These are phyloP conservation scores for Boeremia lycopersici DNA, from an alignment of 2,329 filamentous ascomycete species.

Conservation along the genomic window DNA sequence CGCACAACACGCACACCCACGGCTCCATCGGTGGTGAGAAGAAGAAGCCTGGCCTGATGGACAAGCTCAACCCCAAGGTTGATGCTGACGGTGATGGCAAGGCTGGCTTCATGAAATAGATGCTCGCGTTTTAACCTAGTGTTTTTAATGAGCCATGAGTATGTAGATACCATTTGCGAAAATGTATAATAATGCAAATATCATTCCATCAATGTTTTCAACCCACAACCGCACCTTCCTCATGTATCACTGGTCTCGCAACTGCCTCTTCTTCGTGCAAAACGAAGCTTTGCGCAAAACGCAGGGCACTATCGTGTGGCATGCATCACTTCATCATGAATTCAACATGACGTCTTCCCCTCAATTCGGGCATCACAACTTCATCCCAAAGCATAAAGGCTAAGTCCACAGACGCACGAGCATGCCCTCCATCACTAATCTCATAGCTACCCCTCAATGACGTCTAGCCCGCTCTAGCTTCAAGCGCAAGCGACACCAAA, in stretches of 20 bases:
- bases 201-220: background rate
- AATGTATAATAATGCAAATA: conserved; percentile 11
- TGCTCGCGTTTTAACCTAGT: background rate
- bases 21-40: conserved; percentile 9
- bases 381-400: background rate
- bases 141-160: conserved; percentile 7
- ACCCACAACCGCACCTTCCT: background rate
- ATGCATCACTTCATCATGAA: no score
- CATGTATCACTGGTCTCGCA: background rate
- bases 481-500: background rate
- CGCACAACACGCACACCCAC: conserved; percentile 17
- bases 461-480: conserved; percentile 9
- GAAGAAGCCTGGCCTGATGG: conserved; percentile 56
- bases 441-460: conserved; percentile 12
- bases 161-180: conserved; percentile 13
- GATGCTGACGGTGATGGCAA: conserved; percentile 63
- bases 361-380: no score
- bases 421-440: background rate
- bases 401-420: background rate
- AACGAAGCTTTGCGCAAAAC: no score
- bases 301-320: no score
- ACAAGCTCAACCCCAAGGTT: conserved; percentile 59
- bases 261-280: no score
- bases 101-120: conserved; percentile 60
- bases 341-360: no score